Evolutionary conservation across 1,284 basidiomycete genomes (phyloP).

Genomic region (Moesziomyces antarcticus): DNA sequence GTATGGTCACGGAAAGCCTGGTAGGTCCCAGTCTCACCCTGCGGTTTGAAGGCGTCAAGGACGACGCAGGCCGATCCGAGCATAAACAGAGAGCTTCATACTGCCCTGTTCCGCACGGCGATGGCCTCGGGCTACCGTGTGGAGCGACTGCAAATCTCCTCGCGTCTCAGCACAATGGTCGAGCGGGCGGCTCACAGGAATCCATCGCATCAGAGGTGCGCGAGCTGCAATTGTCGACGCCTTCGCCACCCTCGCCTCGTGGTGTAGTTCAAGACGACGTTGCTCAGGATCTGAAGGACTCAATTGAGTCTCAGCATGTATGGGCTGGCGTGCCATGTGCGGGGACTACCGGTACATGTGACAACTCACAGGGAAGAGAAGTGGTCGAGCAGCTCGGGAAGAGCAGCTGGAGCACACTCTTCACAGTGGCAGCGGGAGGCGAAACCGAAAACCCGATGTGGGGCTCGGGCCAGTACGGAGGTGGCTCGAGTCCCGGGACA

Average conservation of each 20-base stretch:
- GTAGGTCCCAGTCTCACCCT: no score
- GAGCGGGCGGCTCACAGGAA: neutral
- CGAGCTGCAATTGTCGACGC: conserved; percentile 8
- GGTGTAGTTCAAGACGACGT: neutral
- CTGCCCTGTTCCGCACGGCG: no score
- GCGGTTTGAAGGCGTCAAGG: no score
- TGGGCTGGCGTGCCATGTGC: neutral
- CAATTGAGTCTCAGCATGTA: neutral
- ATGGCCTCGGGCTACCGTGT: neutral
- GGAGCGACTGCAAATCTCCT: neutral
- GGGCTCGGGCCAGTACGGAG: neutral
- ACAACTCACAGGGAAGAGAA: neutral
- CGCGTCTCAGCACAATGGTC: neutral
- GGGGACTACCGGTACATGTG: neutral
- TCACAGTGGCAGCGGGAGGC: neutral
- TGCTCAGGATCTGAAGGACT: neutral
- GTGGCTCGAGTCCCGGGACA: neutral
- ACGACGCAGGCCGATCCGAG: no score
- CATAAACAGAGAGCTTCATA: no score
- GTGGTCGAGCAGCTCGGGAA: no score
- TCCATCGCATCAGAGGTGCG: conserved; percentile 2
- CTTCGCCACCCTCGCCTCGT: neutral
- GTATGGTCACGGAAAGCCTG: no score
- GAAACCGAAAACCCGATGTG: conserved; percentile 13
- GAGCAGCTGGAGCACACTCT: neutral